These are phyloP conservation scores for Trichoderma sp. DNA, from an alignment of 2,329 filamentous ascomycete genomes.

Conservation along the genomic window DNA sequence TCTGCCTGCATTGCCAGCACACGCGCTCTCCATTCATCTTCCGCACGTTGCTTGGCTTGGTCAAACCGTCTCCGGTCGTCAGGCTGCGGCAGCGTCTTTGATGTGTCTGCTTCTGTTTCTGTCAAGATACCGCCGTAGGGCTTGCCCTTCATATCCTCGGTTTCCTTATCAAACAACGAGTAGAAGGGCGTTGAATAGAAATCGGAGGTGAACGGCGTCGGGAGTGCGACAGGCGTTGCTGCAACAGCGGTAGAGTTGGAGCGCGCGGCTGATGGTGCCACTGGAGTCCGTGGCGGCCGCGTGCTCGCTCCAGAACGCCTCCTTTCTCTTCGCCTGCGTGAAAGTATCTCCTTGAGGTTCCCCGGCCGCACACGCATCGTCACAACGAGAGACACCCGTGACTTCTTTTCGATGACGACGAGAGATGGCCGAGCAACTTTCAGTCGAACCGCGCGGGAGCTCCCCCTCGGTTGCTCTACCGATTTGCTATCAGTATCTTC, in stretches of 20 bases:
- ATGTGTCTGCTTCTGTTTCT: constrained; percentile 86
- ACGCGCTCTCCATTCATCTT: constrained; percentile 81
- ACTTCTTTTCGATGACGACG: constrained; percentile 41
- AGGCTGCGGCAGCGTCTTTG: constrained; percentile 76
- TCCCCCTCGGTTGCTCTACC: constrained; percentile 30
- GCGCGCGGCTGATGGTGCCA: constrained; percentile 25
- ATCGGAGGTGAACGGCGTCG: constrained; percentile 55
- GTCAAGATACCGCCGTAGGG: constrained; percentile 92
- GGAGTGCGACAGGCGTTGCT: constrained; percentile 34
- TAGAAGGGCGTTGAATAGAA: constrained; percentile 77
- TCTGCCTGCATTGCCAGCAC: constrained; percentile 59
- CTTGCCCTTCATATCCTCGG: constrained; percentile 84
- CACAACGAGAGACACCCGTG: constrained; percentile 35
- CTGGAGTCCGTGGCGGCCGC: constrained; percentile 28
- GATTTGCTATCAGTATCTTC: constrained; percentile 35
- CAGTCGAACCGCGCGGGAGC: constrained; percentile 57
- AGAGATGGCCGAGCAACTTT: constrained; percentile 43
- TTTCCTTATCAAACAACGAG: constrained; percentile 83
- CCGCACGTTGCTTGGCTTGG: constrained; percentile 82
- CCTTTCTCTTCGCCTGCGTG: constrained; percentile 34
- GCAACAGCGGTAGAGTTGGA: constrained; percentile 20
- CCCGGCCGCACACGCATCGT: constrained; percentile 38
- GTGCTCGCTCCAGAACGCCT: constrained; percentile 27
- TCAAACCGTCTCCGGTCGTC: constrained; percentile 85
- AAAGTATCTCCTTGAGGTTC: constrained; percentile 38